These are phyloP conservation scores for Gleditsia sinensis DNA, from an alignment of 306 rosid species.

Conservation along the genomic window DNA sequence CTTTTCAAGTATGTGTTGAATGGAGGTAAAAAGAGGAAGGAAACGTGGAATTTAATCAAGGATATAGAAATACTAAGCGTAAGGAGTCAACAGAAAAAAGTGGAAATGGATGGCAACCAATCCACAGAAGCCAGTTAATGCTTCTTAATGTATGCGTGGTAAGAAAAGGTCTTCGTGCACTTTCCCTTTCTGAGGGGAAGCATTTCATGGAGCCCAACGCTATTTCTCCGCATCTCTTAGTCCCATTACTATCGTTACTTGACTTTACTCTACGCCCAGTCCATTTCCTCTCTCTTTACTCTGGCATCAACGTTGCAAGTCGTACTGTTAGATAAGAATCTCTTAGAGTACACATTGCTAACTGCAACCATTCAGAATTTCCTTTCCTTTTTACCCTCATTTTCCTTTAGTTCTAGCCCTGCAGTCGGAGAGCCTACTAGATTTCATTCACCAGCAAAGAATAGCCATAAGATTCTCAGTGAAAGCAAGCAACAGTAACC, in stretches of 20 bases:
- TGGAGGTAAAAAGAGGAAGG: constrained; percentile 2
- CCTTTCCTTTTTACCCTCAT: constrained; percentile 33
- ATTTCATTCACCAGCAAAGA: constrained; percentile 23
- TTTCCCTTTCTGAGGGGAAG: constrained; percentile 46
- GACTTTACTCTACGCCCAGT: constrained; percentile 47
- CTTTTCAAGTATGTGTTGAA: neutral
- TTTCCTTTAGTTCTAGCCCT: constrained; percentile 25
- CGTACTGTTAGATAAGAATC: constrained; percentile 57
- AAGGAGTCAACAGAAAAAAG: constrained; percentile 55
- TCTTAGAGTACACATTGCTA: constrained; percentile 43
- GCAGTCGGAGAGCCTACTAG: constrained; percentile 33
- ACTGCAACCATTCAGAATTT: constrained; percentile 42
- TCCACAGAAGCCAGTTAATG: constrained; percentile 43
- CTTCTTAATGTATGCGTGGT: constrained; percentile 42
- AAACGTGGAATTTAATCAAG: constrained; percentile 39
- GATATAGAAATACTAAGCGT: constrained; percentile 30
- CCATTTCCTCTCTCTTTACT: constrained; percentile 38
- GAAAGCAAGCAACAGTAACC: constrained; percentile 6
- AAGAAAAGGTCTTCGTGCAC: constrained; percentile 44
- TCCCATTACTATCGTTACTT: constrained; percentile 46
- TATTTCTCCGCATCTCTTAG: constrained; percentile 41
- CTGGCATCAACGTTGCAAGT: constrained; percentile 45
- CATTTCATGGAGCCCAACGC: constrained; percentile 49
- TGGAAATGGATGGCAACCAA: constrained; percentile 54
- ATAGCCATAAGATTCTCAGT: constrained; percentile 21